Conservation (phyloP, 2,329 filamentous ascomycete genomes). For the Penicillium sclerotiorum region DNA sequence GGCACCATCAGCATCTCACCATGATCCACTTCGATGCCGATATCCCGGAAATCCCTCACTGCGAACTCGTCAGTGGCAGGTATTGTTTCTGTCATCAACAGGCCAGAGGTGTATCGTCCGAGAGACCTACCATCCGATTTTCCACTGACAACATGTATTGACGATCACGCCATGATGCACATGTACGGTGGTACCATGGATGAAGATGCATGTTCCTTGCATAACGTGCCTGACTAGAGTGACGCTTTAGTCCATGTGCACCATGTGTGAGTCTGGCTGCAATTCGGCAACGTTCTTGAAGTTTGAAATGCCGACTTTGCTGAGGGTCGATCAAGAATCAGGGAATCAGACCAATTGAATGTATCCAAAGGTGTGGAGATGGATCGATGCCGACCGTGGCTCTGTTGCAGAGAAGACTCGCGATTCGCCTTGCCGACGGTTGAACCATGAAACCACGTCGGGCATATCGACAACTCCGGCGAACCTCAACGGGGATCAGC, state of each 20-base stretch:
- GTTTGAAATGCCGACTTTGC: slow-evolving; percentile 1
- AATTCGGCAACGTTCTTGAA: neutral
- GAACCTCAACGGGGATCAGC: slow-evolving; percentile 11
- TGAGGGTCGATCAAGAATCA: neutral
- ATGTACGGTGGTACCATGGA: no score
- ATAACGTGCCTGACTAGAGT: neutral
- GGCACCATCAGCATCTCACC: no score
- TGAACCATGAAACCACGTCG: neutral
- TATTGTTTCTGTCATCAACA: no score
- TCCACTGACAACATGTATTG: no score
- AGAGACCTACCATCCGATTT: no score
- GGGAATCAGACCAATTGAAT: neutral
- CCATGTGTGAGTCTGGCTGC: neutral
- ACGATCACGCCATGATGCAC: no score
- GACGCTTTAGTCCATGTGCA: neutral
- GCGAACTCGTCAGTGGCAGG: no score
- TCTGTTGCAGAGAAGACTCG: neutral
- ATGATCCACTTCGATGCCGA: no score
- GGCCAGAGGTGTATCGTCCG: no score
- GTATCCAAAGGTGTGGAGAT: neutral
- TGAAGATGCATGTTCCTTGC: neutral
- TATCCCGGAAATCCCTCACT: no score
- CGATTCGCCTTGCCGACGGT: neutral
- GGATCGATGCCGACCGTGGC: slow-evolving; percentile 4
- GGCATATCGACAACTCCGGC: slow-evolving; percentile 10